These are phyloP conservation scores for Monosporascus sp. DNA, from an alignment of 2,329 filamentous ascomycete species.

Conservation along the genomic window DNA sequence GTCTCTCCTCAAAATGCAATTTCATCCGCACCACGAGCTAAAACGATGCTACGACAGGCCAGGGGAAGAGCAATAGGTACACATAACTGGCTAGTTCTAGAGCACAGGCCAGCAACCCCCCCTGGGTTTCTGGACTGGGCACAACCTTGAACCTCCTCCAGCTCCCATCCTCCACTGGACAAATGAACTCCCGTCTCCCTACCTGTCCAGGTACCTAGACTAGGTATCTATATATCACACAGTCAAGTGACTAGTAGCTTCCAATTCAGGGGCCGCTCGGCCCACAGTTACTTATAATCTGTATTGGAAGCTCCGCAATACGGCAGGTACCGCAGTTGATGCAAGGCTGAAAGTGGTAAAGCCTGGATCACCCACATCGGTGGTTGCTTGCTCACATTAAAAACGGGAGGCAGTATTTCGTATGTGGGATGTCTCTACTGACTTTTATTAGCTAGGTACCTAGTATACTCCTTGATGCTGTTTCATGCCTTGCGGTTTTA, in stretches of 20 bases:
- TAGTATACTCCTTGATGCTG: too few species aligned
- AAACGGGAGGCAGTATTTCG: too few species aligned
- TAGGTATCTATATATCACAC: too few species aligned
- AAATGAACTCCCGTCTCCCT: too few species aligned
- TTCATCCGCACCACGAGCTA: background rate
- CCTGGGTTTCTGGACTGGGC: background rate
- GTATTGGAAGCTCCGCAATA: background rate
- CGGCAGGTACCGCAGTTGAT: background rate
- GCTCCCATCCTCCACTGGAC: background rate
- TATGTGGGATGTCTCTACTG: too few species aligned
- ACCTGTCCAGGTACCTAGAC: too few species aligned
- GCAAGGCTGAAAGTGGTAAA: background rate
- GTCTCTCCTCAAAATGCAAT: background rate
- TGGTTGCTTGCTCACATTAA: too few species aligned
- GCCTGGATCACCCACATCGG: background rate
- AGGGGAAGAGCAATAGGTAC: background rate
- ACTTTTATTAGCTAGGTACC: too few species aligned
- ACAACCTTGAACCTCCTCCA: background rate
- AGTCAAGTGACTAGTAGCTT: too few species aligned
- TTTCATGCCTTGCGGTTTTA: too few species aligned
- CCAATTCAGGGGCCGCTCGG: background rate
- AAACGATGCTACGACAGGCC: background rate
- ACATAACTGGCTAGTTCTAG: background rate
- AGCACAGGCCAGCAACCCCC: background rate
- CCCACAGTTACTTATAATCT: too few species aligned